phyloP scores from a whole-genome alignment of 1,139 yeast species.

The Hemisphaericaspora xylofermentans region DNA sequence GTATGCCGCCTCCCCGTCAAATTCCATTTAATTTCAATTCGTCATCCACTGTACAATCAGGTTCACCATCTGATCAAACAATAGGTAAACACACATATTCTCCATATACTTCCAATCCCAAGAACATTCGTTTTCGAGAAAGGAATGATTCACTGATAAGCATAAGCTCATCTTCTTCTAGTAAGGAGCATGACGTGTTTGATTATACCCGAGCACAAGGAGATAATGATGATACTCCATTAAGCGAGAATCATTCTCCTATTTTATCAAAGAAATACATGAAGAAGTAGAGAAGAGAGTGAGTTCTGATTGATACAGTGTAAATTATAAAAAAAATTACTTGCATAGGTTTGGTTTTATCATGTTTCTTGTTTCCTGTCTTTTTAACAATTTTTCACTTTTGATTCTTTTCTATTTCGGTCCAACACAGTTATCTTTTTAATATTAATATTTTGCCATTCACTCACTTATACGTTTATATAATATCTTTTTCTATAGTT shows the following conservation, averaged over 20 bases:
- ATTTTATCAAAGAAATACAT: neutral
- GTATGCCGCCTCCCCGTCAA: constrained; percentile 3
- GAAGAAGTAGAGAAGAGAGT: neutral
- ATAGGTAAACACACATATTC: neutral
- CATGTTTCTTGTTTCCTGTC: neutral
- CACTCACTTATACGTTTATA: too few relatives aligned
- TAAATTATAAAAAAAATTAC: neutral
- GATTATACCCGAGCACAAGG: neutral
- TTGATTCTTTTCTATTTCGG: too few relatives aligned
- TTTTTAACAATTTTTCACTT: too few relatives aligned
- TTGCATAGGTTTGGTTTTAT: neutral
- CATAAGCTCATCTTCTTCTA: constrained; percentile 1
- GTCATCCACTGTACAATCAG: constrained; percentile 1
- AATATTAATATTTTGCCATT: too few relatives aligned
- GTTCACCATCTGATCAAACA: neutral
- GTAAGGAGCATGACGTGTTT: constrained; percentile 3
- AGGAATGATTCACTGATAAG: neutral
- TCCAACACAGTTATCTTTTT: too few relatives aligned
- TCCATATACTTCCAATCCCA: neutral
- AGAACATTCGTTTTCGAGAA: neutral
- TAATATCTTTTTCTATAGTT: too few relatives aligned
- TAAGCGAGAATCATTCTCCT: constrained; percentile 13
- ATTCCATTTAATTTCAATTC: constrained; percentile 6
- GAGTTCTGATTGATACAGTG: neutral
- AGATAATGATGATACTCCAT: constrained; percentile 9